Evolutionary conservation across 805 yeast species (phyloP).

Genomic region (Candida sithepensis): DNA sequence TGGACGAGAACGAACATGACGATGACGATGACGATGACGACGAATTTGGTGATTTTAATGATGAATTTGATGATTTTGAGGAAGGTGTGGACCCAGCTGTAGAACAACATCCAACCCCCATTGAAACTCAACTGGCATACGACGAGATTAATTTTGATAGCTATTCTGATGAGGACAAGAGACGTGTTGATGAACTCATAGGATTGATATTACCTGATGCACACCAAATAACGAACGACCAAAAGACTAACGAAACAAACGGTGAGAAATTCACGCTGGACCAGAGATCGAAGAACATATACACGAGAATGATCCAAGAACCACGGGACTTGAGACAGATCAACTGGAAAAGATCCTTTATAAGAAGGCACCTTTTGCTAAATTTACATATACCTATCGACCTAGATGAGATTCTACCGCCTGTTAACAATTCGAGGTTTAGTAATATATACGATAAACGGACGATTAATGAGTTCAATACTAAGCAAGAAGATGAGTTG

Average conservation of each 20-base stretch:
- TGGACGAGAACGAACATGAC: background rate
- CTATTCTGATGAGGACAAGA: constrained; percentile 4
- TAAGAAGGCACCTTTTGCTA: constrained; percentile 59
- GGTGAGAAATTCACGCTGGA: constrained; percentile 11
- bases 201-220: constrained; percentile 7
- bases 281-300: constrained; percentile 24
- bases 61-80: constrained; percentile 14
- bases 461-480: constrained; percentile 7
- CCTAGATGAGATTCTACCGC: constrained; percentile 48
- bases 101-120: background rate
- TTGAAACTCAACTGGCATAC: background rate
- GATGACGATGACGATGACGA: constrained; percentile 8
- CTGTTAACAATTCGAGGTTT: constrained; percentile 5
- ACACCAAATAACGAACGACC: background rate
- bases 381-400: constrained; percentile 73
- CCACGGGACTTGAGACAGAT: constrained; percentile 51
- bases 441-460: constrained; percentile 12
- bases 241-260: background rate
- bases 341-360: constrained; percentile 66
- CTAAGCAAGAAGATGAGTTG: constrained; percentile 8
- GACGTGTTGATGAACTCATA: constrained; percentile 8
- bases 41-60: constrained; percentile 24
- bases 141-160: constrained; percentile 7
- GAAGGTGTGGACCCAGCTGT: constrained; percentile 2
- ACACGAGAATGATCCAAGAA: constrained; percentile 24